A percentile compares a stretch with the other conserved stretches of the same genome.
These are phyloP conservation scores for Scopulariopsis brevicaulis DNA, from an alignment of 2,329 filamentous ascomycete genomes.

Conservation along the genomic window DNA sequence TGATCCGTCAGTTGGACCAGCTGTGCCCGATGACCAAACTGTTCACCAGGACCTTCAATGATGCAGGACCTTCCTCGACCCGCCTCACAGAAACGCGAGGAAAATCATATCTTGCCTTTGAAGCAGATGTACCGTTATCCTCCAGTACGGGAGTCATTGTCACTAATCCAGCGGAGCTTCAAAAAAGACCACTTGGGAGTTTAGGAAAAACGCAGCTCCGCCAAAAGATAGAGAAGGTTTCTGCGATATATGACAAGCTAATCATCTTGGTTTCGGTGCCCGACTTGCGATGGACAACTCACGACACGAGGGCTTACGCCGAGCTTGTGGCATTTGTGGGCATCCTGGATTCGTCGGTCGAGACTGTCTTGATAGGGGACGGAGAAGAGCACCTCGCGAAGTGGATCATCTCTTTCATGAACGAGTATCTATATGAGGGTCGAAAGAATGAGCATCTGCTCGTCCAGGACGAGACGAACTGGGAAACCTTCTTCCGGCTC, in stretches of 20 bases:
- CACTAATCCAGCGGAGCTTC: constrained; percentile 60
- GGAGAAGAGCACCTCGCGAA: constrained; percentile 34
- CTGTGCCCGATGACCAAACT: constrained; percentile 2
- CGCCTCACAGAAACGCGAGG: background rate
- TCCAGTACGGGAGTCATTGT: constrained; percentile 47
- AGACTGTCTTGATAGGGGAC: constrained; percentile 36
- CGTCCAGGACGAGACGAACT: constrained; percentile 26
- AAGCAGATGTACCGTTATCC: constrained; percentile 55
- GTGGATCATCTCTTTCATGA: constrained; percentile 43
- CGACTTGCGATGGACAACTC: constrained; percentile 27
- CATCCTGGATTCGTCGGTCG: constrained; percentile 24
- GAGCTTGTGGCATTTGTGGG: constrained; percentile 38
- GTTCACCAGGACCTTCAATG: constrained; percentile 3
- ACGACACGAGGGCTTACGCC: constrained; percentile 31
- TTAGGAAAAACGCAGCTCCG: constrained; percentile 33
- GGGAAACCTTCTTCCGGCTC: constrained; percentile 22
- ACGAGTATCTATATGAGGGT: constrained; percentile 24
- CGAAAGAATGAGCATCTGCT: constrained; percentile 19
- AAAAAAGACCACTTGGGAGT: constrained; percentile 50
- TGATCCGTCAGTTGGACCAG: constrained; percentile 4
- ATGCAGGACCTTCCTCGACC: background rate
- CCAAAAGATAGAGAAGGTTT: constrained; percentile 39
- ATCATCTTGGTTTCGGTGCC: constrained; percentile 54
- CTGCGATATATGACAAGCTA: constrained; percentile 53
- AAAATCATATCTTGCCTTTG: constrained; percentile 28